These are phyloP conservation scores for Drosera spatulata DNA, from an alignment of 179 eudicot genomes.

Conservation along the genomic window DNA sequence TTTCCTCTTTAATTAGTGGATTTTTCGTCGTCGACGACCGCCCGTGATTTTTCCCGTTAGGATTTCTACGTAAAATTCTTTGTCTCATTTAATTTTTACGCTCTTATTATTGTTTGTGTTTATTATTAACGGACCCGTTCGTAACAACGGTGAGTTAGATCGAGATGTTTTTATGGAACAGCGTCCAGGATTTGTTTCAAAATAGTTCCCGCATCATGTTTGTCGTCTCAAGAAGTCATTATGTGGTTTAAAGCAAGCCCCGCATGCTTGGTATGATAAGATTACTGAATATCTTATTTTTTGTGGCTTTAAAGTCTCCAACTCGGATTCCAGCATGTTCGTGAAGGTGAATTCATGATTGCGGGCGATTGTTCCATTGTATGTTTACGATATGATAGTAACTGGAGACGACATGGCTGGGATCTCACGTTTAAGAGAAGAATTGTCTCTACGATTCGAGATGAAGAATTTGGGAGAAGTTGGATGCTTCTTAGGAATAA, in stretches of 20 bases:
- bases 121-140: too few species aligned
- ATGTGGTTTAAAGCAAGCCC: constrained; percentile 3
- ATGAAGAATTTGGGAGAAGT: not conserved
- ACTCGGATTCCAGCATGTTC: constrained; percentile 2
- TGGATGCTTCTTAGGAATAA: not conserved
- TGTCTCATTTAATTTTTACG: too few species aligned
- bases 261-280: constrained; percentile 11
- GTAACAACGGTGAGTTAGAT: too few species aligned
- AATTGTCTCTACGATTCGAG: not conserved
- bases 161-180: not conserved
- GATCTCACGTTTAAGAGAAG: not conserved
- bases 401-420: not conserved
- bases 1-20: too few species aligned
- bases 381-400: constrained; percentile 3
- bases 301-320: too few species aligned
- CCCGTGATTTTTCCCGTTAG: too few species aligned
- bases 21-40: too few species aligned
- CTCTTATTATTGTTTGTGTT: too few species aligned
- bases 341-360: not conserved
- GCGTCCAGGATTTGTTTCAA: not conserved
- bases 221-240: too few species aligned
- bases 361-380: too few species aligned
- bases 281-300: constrained; percentile 3
- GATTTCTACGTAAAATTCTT: too few species aligned
- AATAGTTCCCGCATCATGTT: not conserved